Conservation (phyloP, 805 yeast genomes). For the Kuraishia floccosa region DNA sequence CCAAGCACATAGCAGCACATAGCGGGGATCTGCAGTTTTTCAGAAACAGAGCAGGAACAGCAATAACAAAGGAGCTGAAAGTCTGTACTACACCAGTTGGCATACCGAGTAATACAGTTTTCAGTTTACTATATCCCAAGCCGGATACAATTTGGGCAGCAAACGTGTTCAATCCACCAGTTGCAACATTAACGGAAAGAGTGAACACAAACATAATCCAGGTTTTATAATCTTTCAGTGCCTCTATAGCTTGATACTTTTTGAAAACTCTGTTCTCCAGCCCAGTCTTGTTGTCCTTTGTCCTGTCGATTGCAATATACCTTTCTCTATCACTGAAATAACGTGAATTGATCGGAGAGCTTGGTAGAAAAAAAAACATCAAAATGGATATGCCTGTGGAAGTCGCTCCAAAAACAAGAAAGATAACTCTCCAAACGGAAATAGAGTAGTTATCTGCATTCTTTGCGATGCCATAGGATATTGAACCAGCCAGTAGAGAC, state of each 20-base stretch:
- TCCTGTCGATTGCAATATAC: slow-evolving; percentile 19
- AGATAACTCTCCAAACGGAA: slow-evolving; percentile 41
- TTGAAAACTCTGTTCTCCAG: slow-evolving; percentile 16
- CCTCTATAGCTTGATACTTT: slow-evolving; percentile 14
- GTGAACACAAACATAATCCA: slow-evolving; percentile 37
- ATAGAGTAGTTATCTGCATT: neutral
- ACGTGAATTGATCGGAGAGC: slow-evolving; percentile 34
- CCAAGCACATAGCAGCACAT: slow-evolving; percentile 28
- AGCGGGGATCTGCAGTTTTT: slow-evolving; percentile 15
- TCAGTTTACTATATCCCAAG: slow-evolving; percentile 4
- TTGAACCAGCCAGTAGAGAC: neutral
- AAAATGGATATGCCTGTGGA: slow-evolving; percentile 39
- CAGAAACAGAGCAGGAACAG: neutral
- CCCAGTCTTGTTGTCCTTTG: slow-evolving; percentile 10
- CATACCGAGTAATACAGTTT: neutral
- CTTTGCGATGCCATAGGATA: neutral
- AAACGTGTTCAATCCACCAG: slow-evolving; percentile 47
- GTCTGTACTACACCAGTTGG: slow-evolving; percentile 1
- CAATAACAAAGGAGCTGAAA: neutral
- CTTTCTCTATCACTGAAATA: slow-evolving; percentile 24
- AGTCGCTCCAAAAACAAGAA: slow-evolving; percentile 45
- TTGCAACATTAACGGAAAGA: slow-evolving; percentile 37
- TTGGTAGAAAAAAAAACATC: slow-evolving; percentile 41
- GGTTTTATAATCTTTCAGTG: slow-evolving; percentile 21
- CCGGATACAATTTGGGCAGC: slow-evolving; percentile 22